Evolutionary conservation across 495 filamentous ascomycete species (phyloP).

Genomic region (Lichina pygmaea): DNA sequence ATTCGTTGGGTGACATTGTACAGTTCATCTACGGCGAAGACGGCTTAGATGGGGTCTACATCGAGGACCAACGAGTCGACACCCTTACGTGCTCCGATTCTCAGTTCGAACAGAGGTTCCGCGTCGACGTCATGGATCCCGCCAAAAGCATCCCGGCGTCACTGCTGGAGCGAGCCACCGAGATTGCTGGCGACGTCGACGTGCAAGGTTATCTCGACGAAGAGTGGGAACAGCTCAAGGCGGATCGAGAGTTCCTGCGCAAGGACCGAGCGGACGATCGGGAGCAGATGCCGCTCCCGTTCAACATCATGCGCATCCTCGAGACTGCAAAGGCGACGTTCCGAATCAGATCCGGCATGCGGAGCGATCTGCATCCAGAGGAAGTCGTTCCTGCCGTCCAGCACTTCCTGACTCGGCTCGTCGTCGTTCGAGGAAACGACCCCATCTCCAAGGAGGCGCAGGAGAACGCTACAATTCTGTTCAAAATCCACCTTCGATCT

Average conservation of each 20-base stretch:
- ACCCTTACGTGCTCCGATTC: constrained; percentile 47
- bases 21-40: constrained; percentile 98
- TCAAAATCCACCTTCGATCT: constrained; percentile 77
- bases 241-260: constrained; percentile 53
- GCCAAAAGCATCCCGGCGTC: constrained; percentile 33
- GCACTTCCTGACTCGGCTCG: constrained; percentile 43
- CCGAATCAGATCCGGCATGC: constrained; percentile 54
- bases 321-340: constrained; percentile 73
- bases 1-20: constrained; percentile 87
- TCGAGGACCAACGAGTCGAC: constrained; percentile 78
- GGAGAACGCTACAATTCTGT: constrained; percentile 57
- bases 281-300: constrained; percentile 64
- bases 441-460: constrained; percentile 63
- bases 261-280: constrained; percentile 37
- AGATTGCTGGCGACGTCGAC: constrained; percentile 61
- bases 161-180: constrained; percentile 59
- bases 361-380: constrained; percentile 75
- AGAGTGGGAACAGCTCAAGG: constrained; percentile 56
- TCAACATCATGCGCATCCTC: constrained; percentile 76
- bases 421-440: constrained; percentile 69
- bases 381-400: constrained; percentile 67
- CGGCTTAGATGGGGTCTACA: constrained; percentile 68
- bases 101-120: constrained; percentile 52
- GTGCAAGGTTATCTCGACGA: constrained; percentile 67
- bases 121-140: constrained; percentile 83